Conservation (phyloP, 1,284 basidiomycete species). For the Pholiota adiposa region DNA sequence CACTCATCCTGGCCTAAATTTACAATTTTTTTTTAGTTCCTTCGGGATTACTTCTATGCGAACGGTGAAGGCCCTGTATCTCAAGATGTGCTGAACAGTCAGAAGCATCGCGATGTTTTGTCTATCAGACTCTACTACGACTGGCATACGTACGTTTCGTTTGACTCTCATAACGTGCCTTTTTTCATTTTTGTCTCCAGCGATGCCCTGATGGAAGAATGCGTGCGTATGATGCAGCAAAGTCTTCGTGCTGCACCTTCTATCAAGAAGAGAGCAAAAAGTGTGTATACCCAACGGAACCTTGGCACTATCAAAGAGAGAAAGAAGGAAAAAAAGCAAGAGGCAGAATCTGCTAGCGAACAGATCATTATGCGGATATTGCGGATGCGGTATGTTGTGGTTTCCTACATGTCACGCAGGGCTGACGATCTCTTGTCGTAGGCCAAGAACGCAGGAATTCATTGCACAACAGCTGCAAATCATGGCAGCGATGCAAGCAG, state of each 20-base stretch:
- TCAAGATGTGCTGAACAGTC: constrained; percentile 89
- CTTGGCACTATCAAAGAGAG: constrained; percentile 95
- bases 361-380: constrained; percentile 93
- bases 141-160: constrained; percentile 76
- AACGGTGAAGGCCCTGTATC: constrained; percentile 91
- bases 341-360: constrained; percentile 74
- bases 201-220: constrained; percentile 94
- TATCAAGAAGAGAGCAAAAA: constrained; percentile 89
- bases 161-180: background rate
- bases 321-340: constrained; percentile 90
- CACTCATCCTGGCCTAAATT: constrained; percentile 6
- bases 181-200: constrained; percentile 41
- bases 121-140: constrained; percentile 94
- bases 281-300: constrained; percentile 88
- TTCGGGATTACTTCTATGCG: constrained; percentile 95
- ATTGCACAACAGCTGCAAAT: constrained; percentile 87
- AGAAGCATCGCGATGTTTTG: constrained; percentile 93
- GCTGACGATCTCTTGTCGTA: constrained; percentile 34
- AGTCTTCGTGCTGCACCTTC: constrained; percentile 74
- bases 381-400: constrained; percentile 79
- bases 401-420: constrained; percentile 4
- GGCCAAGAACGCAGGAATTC: constrained; percentile 85
- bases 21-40: constrained; percentile 59
- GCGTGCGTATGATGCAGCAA: constrained; percentile 90
- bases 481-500: constrained; percentile 73